Conservation (phyloP, 805 yeast species). For the Hanseniaspora hatyaiensis region DNA sequence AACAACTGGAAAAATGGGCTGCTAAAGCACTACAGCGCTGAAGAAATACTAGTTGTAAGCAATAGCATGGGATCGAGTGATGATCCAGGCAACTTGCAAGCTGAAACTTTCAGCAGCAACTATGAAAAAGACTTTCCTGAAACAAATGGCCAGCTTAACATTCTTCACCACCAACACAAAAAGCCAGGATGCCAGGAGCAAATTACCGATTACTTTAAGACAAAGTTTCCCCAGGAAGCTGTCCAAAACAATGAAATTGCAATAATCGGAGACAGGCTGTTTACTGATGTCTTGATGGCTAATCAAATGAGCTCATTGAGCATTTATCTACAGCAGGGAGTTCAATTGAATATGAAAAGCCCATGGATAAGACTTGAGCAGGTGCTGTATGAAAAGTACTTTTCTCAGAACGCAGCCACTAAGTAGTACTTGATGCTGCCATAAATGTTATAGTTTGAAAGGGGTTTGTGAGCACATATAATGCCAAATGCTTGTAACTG, state of each 20-base stretch:
- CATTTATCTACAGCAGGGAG: constrained; percentile 76
- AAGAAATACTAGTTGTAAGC: constrained; percentile 61
- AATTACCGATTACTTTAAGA: constrained; percentile 46
- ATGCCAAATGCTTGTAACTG: no score
- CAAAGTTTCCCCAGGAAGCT: constrained; percentile 34
- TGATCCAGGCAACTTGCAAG: constrained; percentile 38
- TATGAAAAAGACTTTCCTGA: constrained; percentile 38
- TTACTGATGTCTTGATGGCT: constrained; percentile 90
- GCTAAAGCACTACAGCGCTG: constrained; percentile 36
- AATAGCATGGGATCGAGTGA: constrained; percentile 88
- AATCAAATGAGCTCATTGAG: constrained; percentile 82
- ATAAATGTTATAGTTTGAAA: no score
- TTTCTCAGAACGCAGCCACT: no score
- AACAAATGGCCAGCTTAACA: constrained; percentile 48
- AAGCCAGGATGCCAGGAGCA: constrained; percentile 74
- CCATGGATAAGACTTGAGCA: constrained; percentile 25
- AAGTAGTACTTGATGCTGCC: no score
- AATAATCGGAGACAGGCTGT: constrained; percentile 79
- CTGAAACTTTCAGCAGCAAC: constrained; percentile 27
- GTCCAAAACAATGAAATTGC: constrained; percentile 44
- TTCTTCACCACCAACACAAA: constrained; percentile 59
- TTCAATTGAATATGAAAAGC: constrained; percentile 28
- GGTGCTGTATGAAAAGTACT: no score
- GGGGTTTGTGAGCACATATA: no score
- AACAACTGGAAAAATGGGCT: constrained; percentile 42